These are phyloP conservation scores for Micractinium sp. DNA, from an alignment of 139 green algal species.

Conservation along the genomic window DNA sequence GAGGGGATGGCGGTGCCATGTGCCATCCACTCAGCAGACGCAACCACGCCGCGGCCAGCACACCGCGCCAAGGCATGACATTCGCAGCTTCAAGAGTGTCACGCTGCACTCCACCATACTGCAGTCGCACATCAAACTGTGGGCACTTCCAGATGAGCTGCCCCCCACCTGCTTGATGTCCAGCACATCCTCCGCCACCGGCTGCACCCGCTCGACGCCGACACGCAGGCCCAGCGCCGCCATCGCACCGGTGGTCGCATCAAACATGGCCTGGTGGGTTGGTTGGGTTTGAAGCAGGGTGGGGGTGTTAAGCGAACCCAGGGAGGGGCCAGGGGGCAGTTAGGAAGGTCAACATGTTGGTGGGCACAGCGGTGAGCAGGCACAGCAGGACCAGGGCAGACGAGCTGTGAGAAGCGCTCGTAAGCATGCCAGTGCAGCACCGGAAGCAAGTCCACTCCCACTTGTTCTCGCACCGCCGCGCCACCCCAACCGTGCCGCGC, in stretches of 20 bases:
- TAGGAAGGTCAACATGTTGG: no score
- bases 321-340: background rate
- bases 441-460: background rate
- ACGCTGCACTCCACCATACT: background rate
- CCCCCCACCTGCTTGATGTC: background rate
- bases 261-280: conserved; percentile 58
- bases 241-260: conserved; percentile 21
- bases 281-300: background rate
- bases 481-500: no score
- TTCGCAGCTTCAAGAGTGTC: no score
- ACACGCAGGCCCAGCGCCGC: conserved; percentile 13
- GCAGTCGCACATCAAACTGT: no score
- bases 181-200: conserved; percentile 25
- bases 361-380: background rate
- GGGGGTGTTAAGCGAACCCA: background rate
- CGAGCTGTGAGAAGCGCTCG: background rate
- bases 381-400: background rate
- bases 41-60: background rate
- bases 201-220: conserved; percentile 20
- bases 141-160: no score
- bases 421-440: no score
- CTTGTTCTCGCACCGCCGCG: no score
- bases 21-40: background rate
- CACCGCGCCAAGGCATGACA: no score
- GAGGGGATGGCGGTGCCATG: background rate